A percentile compares a stretch with the other conserved stretches of the same genome.
Conservation (phyloP, 2,329 filamentous ascomycete species). For the Trichoderma sp. region DNA sequence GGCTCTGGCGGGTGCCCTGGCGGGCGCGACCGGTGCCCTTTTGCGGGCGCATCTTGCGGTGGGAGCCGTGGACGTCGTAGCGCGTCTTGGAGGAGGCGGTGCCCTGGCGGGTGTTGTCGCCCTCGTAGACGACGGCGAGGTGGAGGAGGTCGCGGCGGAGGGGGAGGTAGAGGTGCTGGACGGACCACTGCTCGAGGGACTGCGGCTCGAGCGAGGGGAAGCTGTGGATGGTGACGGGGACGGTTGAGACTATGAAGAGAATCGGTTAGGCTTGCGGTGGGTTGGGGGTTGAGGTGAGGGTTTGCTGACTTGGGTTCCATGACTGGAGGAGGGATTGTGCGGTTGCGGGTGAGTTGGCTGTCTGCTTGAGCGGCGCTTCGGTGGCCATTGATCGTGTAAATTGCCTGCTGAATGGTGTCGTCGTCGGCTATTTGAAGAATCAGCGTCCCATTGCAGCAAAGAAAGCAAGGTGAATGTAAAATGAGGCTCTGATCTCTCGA, state of each 20-base stretch:
- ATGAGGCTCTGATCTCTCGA: neutral
- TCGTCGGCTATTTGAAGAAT: slow-evolving; percentile 33
- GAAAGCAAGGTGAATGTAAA: neutral
- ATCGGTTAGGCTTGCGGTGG: neutral
- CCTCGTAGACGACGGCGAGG: slow-evolving; percentile 89
- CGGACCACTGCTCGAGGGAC: slow-evolving; percentile 74
- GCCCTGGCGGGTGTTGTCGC: slow-evolving; percentile 82
- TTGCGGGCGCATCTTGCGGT: slow-evolving; percentile 78
- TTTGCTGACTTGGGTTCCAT: slow-evolving; percentile 51
- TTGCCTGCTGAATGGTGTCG: slow-evolving; percentile 45
- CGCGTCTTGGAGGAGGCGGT: slow-evolving; percentile 83
- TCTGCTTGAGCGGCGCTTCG: slow-evolving; percentile 46
- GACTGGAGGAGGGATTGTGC: slow-evolving; percentile 43
- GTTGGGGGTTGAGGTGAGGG: neutral
- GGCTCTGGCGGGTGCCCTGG: slow-evolving; percentile 77
- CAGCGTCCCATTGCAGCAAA: neutral
- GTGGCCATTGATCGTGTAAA: slow-evolving; percentile 61
- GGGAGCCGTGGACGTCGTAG: slow-evolving; percentile 79
- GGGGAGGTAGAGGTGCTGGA: slow-evolving; percentile 82
- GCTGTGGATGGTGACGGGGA: slow-evolving; percentile 82
- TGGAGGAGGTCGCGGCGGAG: slow-evolving; percentile 90
- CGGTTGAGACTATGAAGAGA: slow-evolving; percentile 55
- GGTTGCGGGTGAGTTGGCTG: slow-evolving; percentile 41
- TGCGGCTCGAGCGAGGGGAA: slow-evolving; percentile 89
- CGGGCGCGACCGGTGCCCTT: slow-evolving; percentile 85